Evolutionary conservation across 345 rosid species (phyloP), one percentile per base, ranked within the genome.

Genomic region (Citrus maxima): DNA sequence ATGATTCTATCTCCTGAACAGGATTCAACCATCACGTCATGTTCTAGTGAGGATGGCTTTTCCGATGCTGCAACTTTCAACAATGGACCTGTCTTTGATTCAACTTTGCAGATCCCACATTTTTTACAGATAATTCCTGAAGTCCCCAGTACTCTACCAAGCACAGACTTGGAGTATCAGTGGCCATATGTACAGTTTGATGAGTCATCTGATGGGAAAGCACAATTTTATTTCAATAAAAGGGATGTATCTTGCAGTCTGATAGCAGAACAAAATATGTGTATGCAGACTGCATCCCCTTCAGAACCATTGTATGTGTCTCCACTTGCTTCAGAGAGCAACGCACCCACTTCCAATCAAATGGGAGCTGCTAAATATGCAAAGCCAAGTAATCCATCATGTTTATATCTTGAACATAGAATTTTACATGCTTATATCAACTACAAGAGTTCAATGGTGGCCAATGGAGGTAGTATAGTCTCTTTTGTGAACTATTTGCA

Each of bases 401-500:
- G 2, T 3, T 62, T n/a, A 38, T 75, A 81, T 64, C 27, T 68
- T n/a, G 74, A 79, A 55, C 77, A 70, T 13, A 74, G 62, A 72
- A 59, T 77, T 46, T 74, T 87, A 67, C 65, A 5, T 71, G 74
- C 80, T 66, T 84, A 86, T 84, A 35, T 60, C 59, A 60, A 66
- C 28, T 46, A 70, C 51, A 84, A 82, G 82, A 76, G 32, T 16
- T 78, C 82, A 25, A 49, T 7, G 30, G 19, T 21, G 49, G 40
- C 72, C 12, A 6, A 22, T 4, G 76, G 60, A 63, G 69, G 79
- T 63, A 35, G 56, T 55, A 72, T 51, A 55, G 81, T 58, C 69
- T 84, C 81, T 77, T 86, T 82, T 27, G 66, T 82, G 32, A 70
- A 80, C 28, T 22, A 75, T 56, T 70, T 80, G 78, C 89, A 86